A percentile compares a stretch with the other conserved stretches of the same genome.
phyloP scores from a whole-genome alignment of 2,329 filamentous ascomycete species.

The Lachnellula arida region DNA sequence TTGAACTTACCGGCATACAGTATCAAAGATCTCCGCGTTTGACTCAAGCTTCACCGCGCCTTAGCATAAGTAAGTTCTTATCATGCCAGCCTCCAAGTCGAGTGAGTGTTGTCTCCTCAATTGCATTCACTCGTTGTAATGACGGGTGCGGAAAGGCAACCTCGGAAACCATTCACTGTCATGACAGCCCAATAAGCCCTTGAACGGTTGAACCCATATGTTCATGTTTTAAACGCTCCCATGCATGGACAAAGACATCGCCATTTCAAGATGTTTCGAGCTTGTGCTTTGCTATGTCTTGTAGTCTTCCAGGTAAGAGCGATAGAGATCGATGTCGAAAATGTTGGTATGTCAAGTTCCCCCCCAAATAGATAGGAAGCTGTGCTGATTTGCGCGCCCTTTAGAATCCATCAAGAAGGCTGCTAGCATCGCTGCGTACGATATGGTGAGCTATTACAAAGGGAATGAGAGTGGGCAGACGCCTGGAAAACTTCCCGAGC shows the following conservation, averaged over 20 bases:
- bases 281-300: not conserved
- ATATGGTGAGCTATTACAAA: constrained; percentile 45
- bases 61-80: too few relatives aligned
- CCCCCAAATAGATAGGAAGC: not conserved
- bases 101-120: too few relatives aligned
- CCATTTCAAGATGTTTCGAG: not conserved
- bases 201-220: too few relatives aligned
- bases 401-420: constrained; percentile 26
- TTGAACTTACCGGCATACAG: too few relatives aligned
- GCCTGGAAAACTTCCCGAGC: constrained; percentile 44
- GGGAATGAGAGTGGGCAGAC: constrained; percentile 44
- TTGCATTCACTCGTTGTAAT: too few relatives aligned
- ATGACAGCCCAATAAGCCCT: too few relatives aligned
- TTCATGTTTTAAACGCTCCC: too few relatives aligned
- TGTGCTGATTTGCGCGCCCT: not conserved
- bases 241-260: not conserved
- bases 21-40: too few relatives aligned
- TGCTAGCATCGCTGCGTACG: constrained; percentile 35
- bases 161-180: too few relatives aligned
- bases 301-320: not conserved
- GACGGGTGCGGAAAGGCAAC: too few relatives aligned
- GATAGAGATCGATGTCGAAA: constrained; percentile 4
- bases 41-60: too few relatives aligned
- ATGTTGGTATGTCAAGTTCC: not conserved
- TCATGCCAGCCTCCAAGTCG: too few relatives aligned